Base-by-base conservation (phyloP, 495 filamentous ascomycete genomes). In the Schizothecium vesticola region DNA sequence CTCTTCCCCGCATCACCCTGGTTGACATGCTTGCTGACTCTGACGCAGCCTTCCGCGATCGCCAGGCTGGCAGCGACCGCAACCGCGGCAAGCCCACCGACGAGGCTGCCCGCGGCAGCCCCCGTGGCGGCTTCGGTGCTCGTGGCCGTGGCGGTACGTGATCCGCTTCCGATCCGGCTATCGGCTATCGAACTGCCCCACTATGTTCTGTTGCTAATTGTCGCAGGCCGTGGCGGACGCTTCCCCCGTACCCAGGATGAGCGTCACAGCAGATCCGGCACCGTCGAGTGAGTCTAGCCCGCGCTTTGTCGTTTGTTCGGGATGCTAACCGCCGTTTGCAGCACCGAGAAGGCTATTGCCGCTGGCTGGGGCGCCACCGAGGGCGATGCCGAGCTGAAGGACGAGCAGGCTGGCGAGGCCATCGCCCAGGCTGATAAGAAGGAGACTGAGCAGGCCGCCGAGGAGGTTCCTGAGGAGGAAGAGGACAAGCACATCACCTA, bases 401-500 rank as follows among this genome's bases (percentile, higher is more conserved):
- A 97, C 73, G 95, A 97, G 85, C 85, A 91, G 75, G 92, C 89
- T 71, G 95, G 87, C 68, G 92, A 93, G 75, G 88, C 87, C 69
- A 94, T 96, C 71, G 95, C 95, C 70, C 86, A 92, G 80, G 82
- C 85, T 55, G 94, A 97, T 70, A 86, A 87, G 77, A 91, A 83
- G 66, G 82, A 80, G 69, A 86, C 84, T 36, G 79, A 74, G 22
- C 73, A 61, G 25, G 73, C 74, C 25, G 73, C 79, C 28, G 77
- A 76, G 63, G 79, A 79, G 28, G 71, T 70, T 16, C 73, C 77
- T 25, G 79, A 81, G 31, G 79, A 79, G 57, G 94, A 97, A 82
- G 91, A 92, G 78, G 92, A 96, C 76, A 95, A 95, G 85, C 86
- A 87, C 81, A 91, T 92, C 82, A 92, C 92, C 63, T 95, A 91